Base-by-base conservation (phyloP, 2,329 filamentous ascomycete genomes). In the Aspergillus ochraceoroseus region DNA sequence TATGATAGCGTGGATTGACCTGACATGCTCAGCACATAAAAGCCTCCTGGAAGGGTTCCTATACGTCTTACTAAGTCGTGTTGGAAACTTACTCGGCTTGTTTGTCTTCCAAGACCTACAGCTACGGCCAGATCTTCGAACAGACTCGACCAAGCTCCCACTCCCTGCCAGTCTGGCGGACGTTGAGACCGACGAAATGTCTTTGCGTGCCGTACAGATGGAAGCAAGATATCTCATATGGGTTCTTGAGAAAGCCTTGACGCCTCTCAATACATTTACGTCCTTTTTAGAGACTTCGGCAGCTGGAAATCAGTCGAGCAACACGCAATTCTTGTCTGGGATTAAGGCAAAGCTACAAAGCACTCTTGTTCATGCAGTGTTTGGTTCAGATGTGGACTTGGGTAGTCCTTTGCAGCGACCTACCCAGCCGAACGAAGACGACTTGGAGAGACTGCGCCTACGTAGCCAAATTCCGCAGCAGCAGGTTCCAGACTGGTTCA, bases 401-500 rank as follows among this genome's bases (percentile, higher is more conserved):
- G 44, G 47, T n/a, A 44, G 56, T 12, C 45, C 55, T 1, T 41
- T 70, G 28, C 48, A 47, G 12, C 44, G 49, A 11, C 49, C 57
- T 13, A 22, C 27, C 4, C 47, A 41, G 5, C 53, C 57, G 1
- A 52, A 56, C 36, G 38, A 46, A 8, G 33, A 41, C 14, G 46
- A 49, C 9, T 20, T 49, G 32, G 48, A 47, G 9, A 44, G 41
- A 11, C n/a, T 53, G 18, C 32, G 18, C 9, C 19, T 25, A 2
- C 15, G 7, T 15, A 32, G 37, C 7, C 28, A 43, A 5, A 14
- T 27, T 15, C 26, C 49, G 1, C 61, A 70, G 18, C 53, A 61
- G 11, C 57, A 70, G 6, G 63, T 70, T 3, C 52, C 66, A 2
- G 70, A 75, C 11, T 78, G 75, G 73, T 80, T 77, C 49, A 67